Conservation (phyloP, 75 land plant genomes). For the Chamaecyparis obtusa region DNA sequence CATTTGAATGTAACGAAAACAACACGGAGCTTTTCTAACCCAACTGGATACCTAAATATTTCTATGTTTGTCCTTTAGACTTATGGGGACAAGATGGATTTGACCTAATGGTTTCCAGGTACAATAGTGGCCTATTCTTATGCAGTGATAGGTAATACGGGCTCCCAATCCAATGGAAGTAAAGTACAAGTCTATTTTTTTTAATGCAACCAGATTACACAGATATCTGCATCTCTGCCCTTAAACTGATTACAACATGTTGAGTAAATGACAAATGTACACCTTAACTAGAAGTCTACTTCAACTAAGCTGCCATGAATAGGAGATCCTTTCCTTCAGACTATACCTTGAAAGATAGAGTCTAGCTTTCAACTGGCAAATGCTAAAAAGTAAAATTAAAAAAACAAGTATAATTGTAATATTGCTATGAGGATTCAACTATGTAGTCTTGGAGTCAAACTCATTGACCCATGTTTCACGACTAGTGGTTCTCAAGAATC, state of each 20-base stretch:
- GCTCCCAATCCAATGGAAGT: background rate
- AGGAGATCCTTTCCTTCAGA: background rate
- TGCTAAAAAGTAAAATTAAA: background rate
- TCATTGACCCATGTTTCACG: too few relatives aligned
- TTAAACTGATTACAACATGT: too few relatives aligned
- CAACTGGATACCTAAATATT: background rate
- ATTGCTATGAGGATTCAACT: too few relatives aligned
- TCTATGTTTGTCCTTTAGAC: background rate
- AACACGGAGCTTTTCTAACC: background rate
- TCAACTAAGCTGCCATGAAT: too few relatives aligned
- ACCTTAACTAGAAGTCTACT: too few relatives aligned
- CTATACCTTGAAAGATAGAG: background rate
- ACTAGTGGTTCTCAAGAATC: too few relatives aligned
- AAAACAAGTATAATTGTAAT: background rate
- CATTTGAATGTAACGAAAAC: too few relatives aligned
- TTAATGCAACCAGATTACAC: too few relatives aligned
- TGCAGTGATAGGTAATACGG: background rate
- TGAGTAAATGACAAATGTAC: too few relatives aligned
- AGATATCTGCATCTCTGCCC: too few relatives aligned
- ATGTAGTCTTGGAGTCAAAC: too few relatives aligned
- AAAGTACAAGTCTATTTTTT: too few relatives aligned
- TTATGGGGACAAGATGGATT: background rate
- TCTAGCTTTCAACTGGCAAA: background rate
- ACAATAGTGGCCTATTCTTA: background rate
- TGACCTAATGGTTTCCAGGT: background rate